A percentile compares a stretch with the other conserved stretches of the same genome.
phyloP scores from a whole-genome alignment of 192 early-diverging fungal genomes.

The Piromyces sp. region DNA sequence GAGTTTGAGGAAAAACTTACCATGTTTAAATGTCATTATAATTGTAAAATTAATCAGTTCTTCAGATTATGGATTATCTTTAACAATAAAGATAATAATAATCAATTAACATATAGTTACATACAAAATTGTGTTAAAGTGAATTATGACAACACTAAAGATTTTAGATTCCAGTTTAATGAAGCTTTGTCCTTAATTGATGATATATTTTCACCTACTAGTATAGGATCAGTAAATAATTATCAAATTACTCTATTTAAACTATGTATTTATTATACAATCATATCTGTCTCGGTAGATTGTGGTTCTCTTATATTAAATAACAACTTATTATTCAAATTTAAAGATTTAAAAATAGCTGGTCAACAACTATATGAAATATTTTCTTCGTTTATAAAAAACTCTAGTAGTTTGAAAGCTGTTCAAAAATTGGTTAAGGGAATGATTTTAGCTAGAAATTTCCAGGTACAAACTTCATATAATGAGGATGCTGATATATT shows the following conservation, averaged over 20 bases:
- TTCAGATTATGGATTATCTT: not conserved
- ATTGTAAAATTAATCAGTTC: not conserved
- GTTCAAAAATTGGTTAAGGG: not conserved
- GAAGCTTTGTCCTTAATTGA: not conserved
- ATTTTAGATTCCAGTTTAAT: not conserved
- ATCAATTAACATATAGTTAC: not conserved
- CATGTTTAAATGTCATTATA: not conserved
- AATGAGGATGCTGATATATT: not conserved
- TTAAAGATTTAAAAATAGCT: not conserved
- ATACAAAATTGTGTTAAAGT: not conserved
- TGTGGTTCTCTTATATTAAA: not conserved
- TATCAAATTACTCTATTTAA: not conserved
- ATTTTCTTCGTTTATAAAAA: not conserved
- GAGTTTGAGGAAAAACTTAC: not conserved
- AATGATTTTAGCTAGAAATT: not conserved
- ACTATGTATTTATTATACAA: not conserved
- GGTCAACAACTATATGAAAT: not conserved
- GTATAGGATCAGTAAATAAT: not conserved
- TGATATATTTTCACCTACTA: not conserved
- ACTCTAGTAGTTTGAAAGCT: not conserved
- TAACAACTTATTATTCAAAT: not conserved
- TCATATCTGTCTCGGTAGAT: not conserved
- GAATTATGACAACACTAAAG: not conserved
- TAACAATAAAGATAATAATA: not conserved
- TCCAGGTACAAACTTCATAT: not conserved